phyloP scores from a whole-genome alignment of 176 grass and related monocot genomes.

The Dendrocalamus sinicus region DNA sequence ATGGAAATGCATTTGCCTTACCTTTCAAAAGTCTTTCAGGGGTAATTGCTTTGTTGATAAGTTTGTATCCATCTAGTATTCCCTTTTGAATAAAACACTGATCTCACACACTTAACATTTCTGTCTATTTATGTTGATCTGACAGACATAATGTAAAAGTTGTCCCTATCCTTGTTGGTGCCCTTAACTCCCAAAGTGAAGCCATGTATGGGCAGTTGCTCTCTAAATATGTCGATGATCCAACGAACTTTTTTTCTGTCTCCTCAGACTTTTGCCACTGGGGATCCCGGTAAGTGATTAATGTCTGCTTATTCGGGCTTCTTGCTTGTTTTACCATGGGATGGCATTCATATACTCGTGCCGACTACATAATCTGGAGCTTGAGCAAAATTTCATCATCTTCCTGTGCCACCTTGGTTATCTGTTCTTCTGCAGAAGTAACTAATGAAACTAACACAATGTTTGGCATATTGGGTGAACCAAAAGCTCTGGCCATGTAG shows the following conservation, averaged over 20 bases:
- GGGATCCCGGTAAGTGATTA: slow-evolving; percentile 75
- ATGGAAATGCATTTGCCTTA: slow-evolving; percentile 99
- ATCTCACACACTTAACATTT: slow-evolving; percentile 11
- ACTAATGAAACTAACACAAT: slow-evolving; percentile 3
- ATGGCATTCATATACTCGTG: not conserved
- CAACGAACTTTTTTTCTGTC: slow-evolving; percentile 89
- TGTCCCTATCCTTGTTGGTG: slow-evolving; percentile 90
- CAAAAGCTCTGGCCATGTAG: slow-evolving; percentile 1
- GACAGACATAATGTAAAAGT: slow-evolving; percentile 82
- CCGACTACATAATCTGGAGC: not conserved
- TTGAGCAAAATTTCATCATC: not conserved
- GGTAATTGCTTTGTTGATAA: slow-evolving; percentile 59
- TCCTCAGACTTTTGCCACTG: slow-evolving; percentile 98
- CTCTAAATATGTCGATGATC: slow-evolving; percentile 85
- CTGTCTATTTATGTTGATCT: slow-evolving; percentile 35
- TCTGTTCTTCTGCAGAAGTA: slow-evolving; percentile 26
- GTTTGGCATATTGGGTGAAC: not conserved
- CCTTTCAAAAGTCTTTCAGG: slow-evolving; percentile 91
- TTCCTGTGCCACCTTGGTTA: not conserved
- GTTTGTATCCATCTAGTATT: slow-evolving; percentile 14
- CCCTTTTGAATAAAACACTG: not conserved
- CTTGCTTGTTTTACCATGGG: slow-evolving; percentile 22
- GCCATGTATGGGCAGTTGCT: slow-evolving; percentile 84
- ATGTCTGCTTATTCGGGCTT: slow-evolving; percentile 30
- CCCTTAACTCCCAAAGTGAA: slow-evolving; percentile 80